Evolutionary conservation across 1,284 basidiomycete genomes (phyloP), one percentile per base, ranked within the genome.

Genomic region (Athelia sp.): DNA sequence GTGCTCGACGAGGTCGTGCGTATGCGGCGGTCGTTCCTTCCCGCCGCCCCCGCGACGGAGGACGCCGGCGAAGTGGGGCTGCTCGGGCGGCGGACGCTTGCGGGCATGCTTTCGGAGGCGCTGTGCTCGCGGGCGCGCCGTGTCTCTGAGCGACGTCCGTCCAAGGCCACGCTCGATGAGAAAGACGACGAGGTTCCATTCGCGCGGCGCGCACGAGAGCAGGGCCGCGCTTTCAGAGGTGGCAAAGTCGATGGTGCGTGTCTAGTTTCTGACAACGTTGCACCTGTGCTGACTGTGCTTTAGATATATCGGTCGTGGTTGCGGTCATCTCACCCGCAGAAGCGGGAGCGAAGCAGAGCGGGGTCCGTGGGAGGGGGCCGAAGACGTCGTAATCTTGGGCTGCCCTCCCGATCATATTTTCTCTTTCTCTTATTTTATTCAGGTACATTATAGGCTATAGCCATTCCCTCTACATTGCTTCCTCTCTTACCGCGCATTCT

Each of bases 1-100:
- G 87, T 98, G 22, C 70, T 98, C 13, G 93, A 97, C 55, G 90
- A 93, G 58, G 87, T 98, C 11, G 71, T 79, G 13, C 74, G 85
- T 40, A 90, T 93, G 63, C 73, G 79, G 17, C 67, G 66, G 45
- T 64, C 70, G 22, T 74, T 72, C 59, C 57, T 70, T 48, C 56
- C 56, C 29, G 42, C 3, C 49, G 47, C 32, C 46, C 47, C 23
- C 29, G 23, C 42, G 1, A 34, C 53, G 6, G 55, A 52, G n/a
- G 49, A 51, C 6, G 51, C n/a, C n/a, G n/a, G n/a, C 59, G 21
- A 29, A 29, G 26, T n/a, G n/a, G 53, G 60, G 3, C 57, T 73
- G 1, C 65, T 82, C 13, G 73, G 75, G 11, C 69, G 80, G 19
- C 72, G 74, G 53, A 74, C 82, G 4, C 70, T 86, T 21, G 82